phyloP scores from a whole-genome alignment of 2,329 filamentous ascomycete species.

The Xylaria sp. region DNA sequence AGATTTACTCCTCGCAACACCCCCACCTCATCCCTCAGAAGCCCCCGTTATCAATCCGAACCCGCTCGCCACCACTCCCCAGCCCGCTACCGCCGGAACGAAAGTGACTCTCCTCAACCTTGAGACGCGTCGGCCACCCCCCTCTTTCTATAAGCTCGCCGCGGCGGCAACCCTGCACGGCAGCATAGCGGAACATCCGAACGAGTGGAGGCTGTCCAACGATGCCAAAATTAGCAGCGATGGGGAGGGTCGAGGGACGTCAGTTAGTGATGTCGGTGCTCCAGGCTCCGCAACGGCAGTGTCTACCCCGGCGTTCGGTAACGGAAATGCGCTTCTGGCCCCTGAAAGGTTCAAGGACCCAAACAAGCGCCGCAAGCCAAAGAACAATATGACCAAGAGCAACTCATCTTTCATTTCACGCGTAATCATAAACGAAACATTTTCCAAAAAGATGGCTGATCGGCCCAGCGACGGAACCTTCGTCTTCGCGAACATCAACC shows the following conservation, averaged over 20 bases:
- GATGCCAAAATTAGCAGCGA: slow-evolving; percentile 66
- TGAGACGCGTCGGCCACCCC: slow-evolving; percentile 62
- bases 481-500: slow-evolving; percentile 93
- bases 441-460: slow-evolving; percentile 80
- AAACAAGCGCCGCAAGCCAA: slow-evolving; percentile 87
- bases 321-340: slow-evolving; percentile 78
- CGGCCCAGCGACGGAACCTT: slow-evolving; percentile 80
- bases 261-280: slow-evolving; percentile 55
- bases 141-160: slow-evolving; percentile 60
- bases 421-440: slow-evolving; percentile 85
- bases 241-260: slow-evolving; percentile 58
- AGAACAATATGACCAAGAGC: slow-evolving; percentile 98
- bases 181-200: slow-evolving; percentile 67
- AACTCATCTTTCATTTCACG: slow-evolving; percentile 98
- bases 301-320: slow-evolving; percentile 76
- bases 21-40: slow-evolving; percentile 94
- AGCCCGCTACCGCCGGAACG: slow-evolving; percentile 83
- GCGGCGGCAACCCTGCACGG: slow-evolving; percentile 57
- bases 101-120: slow-evolving; percentile 80
- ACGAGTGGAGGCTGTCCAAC: slow-evolving; percentile 64
- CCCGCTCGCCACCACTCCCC: slow-evolving; percentile 82
- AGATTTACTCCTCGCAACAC: slow-evolving; percentile 89
- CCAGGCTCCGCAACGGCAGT: slow-evolving; percentile 48
- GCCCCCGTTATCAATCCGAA: slow-evolving; percentile 86
- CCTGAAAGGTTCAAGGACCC: slow-evolving; percentile 70